Base-by-base conservation (phyloP, 768 basidiomycete genomes). In the Suillus paluster region DNA sequence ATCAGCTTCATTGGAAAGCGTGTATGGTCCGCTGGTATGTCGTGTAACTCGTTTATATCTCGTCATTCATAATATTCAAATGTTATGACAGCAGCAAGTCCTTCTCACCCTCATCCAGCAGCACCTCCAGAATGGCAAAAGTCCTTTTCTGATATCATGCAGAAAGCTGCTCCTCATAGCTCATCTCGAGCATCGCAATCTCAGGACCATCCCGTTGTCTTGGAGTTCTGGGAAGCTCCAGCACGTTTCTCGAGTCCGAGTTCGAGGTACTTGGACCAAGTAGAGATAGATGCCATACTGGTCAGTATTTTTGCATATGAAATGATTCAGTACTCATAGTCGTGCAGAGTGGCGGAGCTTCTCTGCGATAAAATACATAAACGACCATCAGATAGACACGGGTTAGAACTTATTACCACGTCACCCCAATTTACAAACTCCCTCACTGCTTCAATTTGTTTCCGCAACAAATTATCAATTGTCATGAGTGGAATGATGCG, bases 161-260 rank as follows among this genome's bases (percentile, higher is more conserved):
- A 75, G 48, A 81, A 75, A 57, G 66, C 73, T 53, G 68, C 75
- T n/a, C 64, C 70, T 27, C 49, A 55, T 9, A 36, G n/a, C 25
- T 36, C 50, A 42, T 23, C 46, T 39, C 21, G 25, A 15, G 45
- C 59, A 23, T 4, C 57, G 12, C n/a, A n/a, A 30, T 27, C 33
- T 25, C 33, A 56, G 10, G 66, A 63, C 12, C 61, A 66, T 8
- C 41, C 36, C 55, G 67, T 41, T 74, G 81, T 77, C 67, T 70
- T 48, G 67, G 85, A 80, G 45, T 89, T 84, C 70, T 92, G 91
- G 91, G 83, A 91, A 56, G 87, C 86, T 4, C 90, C 91, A 0
- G 68, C 79, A 10, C 79, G 81, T 53, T 79, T 85, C 64, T 89
- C 86, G 87, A 79, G 74, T 57, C 83, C 84, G 15, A 79, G 74